These are phyloP conservation scores for Talaromyces funiculosus DNA, from an alignment of 2,329 filamentous ascomycete genomes.

Conservation along the genomic window DNA sequence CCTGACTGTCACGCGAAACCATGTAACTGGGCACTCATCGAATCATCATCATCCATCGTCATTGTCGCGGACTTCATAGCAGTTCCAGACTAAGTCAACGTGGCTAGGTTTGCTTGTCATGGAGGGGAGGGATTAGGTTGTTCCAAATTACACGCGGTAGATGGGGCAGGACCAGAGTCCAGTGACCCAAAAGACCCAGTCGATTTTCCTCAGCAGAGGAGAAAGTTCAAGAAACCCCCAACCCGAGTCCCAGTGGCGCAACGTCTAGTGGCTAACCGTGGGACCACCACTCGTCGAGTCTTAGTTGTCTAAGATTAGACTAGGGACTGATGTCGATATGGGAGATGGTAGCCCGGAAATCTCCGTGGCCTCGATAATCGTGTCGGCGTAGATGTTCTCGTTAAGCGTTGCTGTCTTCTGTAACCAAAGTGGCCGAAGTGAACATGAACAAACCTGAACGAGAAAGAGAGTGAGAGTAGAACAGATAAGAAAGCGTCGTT, in stretches of 20 bases:
- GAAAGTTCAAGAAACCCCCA: conserved; percentile 4
- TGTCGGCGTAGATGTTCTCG: no score
- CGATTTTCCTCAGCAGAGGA: conserved; percentile 1
- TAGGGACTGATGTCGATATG: background rate
- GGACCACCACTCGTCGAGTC: background rate
- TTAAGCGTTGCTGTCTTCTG: no score
- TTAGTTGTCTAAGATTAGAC: background rate
- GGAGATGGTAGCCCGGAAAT: background rate
- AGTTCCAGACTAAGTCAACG: background rate
- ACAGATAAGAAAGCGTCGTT: no score
- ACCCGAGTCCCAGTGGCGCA: conserved; percentile 2
- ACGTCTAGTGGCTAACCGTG: conserved; percentile 1
- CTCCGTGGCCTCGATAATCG: background rate
- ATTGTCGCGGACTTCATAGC: background rate
- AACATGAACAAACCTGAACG: no score
- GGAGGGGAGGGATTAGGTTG: background rate
- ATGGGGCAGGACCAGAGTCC: conserved; percentile 1
- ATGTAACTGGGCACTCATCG: background rate
- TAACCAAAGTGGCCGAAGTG: no score
- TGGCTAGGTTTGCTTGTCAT: background rate
- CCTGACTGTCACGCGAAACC: background rate
- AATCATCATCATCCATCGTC: conserved; percentile 1
- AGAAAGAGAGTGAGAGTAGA: no score
- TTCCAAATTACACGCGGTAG: background rate
- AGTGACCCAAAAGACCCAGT: background rate